Evolutionary conservation across 768 basidiomycete species (phyloP).

Genomic region (Favolaschia claudopus): DNA sequence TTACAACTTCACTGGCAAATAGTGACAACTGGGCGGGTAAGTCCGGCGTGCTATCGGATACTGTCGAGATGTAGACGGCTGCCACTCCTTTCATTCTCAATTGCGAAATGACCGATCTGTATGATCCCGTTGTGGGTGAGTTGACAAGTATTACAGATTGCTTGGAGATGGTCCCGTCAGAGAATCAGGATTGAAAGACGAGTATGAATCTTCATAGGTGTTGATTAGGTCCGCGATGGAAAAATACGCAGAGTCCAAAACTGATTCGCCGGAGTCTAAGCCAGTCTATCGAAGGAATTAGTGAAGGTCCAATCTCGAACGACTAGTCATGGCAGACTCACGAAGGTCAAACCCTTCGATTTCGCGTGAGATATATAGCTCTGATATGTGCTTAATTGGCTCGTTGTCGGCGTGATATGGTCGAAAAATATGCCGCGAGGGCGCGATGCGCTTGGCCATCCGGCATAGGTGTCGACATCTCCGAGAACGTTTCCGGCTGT

Average conservation of each 20-base stretch:
- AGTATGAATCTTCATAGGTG: slow-evolving; percentile 14
- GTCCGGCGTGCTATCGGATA: background rate
- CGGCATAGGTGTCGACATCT: slow-evolving; percentile 13
- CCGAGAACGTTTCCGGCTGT: background rate
- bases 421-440: slow-evolving; percentile 16
- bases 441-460: background rate
- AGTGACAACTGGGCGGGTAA: background rate
- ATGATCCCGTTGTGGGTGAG: background rate
- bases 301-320: background rate
- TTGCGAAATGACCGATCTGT: background rate
- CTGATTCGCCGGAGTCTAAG: slow-evolving; percentile 11
- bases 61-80: slow-evolving; percentile 9
- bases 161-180: slow-evolving; percentile 1
- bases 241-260: slow-evolving; percentile 9
- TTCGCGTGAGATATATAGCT: background rate
- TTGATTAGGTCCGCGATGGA: slow-evolving; percentile 12
- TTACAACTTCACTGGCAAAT: background rate
- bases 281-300: slow-evolving; percentile 3
- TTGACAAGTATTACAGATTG: background rate
- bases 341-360: slow-evolving; percentile 9
- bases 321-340: background rate
- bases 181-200: background rate
- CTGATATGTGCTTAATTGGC: slow-evolving; percentile 1
- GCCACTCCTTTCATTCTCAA: background rate
- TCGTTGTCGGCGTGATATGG: background rate